Conservation (phyloP, 2,329 filamentous ascomycete species). For the Nannizziopsis barbatae region DNA sequence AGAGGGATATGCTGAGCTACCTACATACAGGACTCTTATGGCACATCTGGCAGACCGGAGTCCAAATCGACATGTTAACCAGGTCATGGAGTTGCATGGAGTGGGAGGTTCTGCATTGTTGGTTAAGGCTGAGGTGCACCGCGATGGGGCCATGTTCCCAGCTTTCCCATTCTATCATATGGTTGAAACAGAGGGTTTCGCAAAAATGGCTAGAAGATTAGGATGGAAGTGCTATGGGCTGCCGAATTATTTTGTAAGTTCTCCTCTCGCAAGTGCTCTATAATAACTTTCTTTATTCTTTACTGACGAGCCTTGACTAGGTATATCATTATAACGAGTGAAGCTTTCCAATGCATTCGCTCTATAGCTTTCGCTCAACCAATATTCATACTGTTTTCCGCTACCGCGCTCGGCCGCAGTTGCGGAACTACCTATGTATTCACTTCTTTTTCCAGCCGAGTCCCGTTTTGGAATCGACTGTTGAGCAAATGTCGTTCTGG, state of each 20-base stretch:
- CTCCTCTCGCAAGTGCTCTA: neutral
- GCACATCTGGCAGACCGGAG: conserved; percentile 58
- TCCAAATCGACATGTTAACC: conserved; percentile 45
- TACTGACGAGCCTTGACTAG: conserved; percentile 35
- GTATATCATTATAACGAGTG: conserved; percentile 85
- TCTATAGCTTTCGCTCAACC: neutral
- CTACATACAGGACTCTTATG: conserved; percentile 87
- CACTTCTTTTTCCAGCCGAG: neutral
- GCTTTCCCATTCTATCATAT: conserved; percentile 92
- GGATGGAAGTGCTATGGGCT: conserved; percentile 80
- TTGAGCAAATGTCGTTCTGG: neutral
- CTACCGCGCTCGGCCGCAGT: no score
- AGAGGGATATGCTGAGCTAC: conserved; percentile 86
- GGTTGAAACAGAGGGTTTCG: conserved; percentile 96
- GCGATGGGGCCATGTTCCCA: conserved; percentile 97
- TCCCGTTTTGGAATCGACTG: no score
- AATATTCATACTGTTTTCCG: neutral
- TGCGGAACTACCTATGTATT: neutral
- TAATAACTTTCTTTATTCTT: neutral
- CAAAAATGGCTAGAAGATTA: conserved; percentile 85
- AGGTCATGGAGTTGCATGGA: conserved; percentile 70
- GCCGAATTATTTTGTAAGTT: conserved; percentile 85
- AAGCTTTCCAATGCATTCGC: neutral
- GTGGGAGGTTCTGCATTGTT: conserved; percentile 86
- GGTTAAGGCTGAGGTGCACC: conserved; percentile 92